Conservation (phyloP, 1,284 basidiomycete species). For the Neolentinus lepideus region DNA sequence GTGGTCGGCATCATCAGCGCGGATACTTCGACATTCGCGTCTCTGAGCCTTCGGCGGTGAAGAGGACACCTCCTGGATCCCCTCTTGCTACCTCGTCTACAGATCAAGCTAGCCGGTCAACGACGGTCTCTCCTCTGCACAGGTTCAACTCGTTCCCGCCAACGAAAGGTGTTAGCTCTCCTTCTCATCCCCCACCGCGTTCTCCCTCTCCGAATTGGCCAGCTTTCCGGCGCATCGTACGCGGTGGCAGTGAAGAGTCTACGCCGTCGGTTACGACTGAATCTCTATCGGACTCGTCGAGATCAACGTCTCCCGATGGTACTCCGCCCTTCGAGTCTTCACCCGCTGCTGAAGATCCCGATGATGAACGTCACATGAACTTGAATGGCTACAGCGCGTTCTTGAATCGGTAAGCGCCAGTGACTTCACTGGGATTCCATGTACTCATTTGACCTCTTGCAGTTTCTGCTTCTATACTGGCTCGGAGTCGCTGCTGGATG, state of each 20-base stretch:
- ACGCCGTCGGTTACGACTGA: slow-evolving; percentile 40
- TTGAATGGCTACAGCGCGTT: slow-evolving; percentile 48
- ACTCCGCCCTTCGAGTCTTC: slow-evolving; percentile 7
- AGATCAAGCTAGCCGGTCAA: not conserved
- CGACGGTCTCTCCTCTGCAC: not conserved
- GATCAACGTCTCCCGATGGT: slow-evolving; percentile 24
- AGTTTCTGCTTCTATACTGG: slow-evolving; percentile 80
- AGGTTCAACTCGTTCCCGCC: slow-evolving; percentile 15
- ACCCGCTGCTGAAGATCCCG: not conserved
- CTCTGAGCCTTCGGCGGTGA: slow-evolving; percentile 5
- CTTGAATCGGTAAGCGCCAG: slow-evolving; percentile 47
- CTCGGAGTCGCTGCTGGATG: slow-evolving; percentile 22
- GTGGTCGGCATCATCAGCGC: slow-evolving; percentile 36
- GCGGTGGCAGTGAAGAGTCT: slow-evolving; percentile 41
- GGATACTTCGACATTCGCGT: slow-evolving; percentile 37
- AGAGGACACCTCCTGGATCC: slow-evolving; percentile 36
- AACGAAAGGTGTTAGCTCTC: slow-evolving; percentile 6
- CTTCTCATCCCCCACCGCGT: slow-evolving; percentile 6
- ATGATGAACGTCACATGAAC: slow-evolving; percentile 10
- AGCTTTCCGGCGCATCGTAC: slow-evolving; percentile 16
- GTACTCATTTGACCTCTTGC: slow-evolving; percentile 5
- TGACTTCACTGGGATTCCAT: slow-evolving; percentile 1
- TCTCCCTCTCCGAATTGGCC: slow-evolving; percentile 2
- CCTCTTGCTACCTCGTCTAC: slow-evolving; percentile 13
- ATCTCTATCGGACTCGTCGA: slow-evolving; percentile 22